Base-by-base conservation (phyloP, 371 early-diverging fungal genomes). In the Cokeromyces recurvatus region DNA sequence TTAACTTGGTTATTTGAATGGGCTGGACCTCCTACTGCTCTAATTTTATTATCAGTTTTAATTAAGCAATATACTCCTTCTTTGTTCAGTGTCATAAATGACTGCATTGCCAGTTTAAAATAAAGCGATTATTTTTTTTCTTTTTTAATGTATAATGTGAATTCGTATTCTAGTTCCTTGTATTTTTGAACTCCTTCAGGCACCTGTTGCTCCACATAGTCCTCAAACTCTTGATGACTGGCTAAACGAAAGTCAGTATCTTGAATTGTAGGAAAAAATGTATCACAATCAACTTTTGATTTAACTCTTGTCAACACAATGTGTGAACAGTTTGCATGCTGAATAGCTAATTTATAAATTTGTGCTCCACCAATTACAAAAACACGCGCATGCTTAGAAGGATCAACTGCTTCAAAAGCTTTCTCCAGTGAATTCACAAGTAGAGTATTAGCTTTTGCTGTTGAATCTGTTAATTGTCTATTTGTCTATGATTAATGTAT, bases 281-380 rank as follows among this genome's bases (percentile, higher is more conserved):
- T 68, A 58, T 89, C 90, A 43, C 85, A 87, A 3, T 65, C 55
- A 6, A 76, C 53, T 5, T 62, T 62, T 29, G 57, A 41, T 14
- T 76, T 51, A n/a, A 90, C 71, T 10, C 69, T 55, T 12, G 90
- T 89, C 42, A 87, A 38, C 9, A 87, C 62, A 41, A 87, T 69
- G 35, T 71, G 65, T 0, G 63, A 42, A 47, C 87, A 85, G 0
- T 57, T 42, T 6, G 70, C 58, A 21, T 75, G 74, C 7, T 53
- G 52, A 16, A 87, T 53, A 6, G 81, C 79, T 29, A 73, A 66
- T 1, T 48, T 51, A 49, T 89, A 89, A 27, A 87, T 64, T 32
- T 76, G 68, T 9, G 73, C 76, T 4, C 89, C 89, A 27, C 89
- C 89, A 43, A 86, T 77, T 6, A 85, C 62, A 55, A 79, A 85